Evolutionary conservation across 257 asterid species (phyloP).

Genomic region (Leonotis leonurus): DNA sequence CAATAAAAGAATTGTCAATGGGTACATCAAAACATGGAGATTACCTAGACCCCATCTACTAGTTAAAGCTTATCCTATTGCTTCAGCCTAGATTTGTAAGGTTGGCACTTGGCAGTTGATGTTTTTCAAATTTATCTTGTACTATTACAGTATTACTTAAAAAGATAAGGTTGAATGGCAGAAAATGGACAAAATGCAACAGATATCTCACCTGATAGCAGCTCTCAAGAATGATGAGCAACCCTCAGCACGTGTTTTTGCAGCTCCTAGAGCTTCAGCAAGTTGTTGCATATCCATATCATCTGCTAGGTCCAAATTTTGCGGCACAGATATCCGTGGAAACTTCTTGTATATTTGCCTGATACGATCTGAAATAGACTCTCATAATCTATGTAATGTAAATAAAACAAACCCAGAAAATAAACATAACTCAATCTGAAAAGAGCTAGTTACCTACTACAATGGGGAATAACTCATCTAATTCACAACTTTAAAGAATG

Average conservation of each 20-base stretch:
- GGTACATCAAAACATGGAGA: not conserved
- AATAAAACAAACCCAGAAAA: not conserved
- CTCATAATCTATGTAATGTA: constrained; percentile 19
- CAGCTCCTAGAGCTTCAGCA: constrained; percentile 88
- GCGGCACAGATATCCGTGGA: constrained; percentile 83
- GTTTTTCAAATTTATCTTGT: not conserved
- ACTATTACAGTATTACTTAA: too few relatives aligned
- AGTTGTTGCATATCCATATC: constrained; percentile 81
- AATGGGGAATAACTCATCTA: not conserved
- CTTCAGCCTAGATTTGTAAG: constrained; percentile 3
- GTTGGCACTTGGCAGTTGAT: not conserved
- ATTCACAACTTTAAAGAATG: constrained; percentile 1
- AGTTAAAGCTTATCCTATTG: not conserved
- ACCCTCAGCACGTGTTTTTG: constrained; percentile 80
- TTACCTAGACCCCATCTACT: not conserved
- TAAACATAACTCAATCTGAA: not conserved
- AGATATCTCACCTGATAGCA: constrained; percentile 59
- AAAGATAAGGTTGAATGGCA: too few relatives aligned
- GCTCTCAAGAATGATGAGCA: constrained; percentile 85
- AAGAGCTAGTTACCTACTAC: not conserved
- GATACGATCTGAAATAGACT: constrained; percentile 54
- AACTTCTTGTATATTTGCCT: constrained; percentile 67
- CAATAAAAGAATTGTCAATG: not conserved
- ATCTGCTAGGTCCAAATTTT: constrained; percentile 66
- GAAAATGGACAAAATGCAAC: too few relatives aligned